These are phyloP conservation scores for Eremothecium gossypii DNA, from an alignment of 1,139 yeast genomes.

Conservation along the genomic window DNA sequence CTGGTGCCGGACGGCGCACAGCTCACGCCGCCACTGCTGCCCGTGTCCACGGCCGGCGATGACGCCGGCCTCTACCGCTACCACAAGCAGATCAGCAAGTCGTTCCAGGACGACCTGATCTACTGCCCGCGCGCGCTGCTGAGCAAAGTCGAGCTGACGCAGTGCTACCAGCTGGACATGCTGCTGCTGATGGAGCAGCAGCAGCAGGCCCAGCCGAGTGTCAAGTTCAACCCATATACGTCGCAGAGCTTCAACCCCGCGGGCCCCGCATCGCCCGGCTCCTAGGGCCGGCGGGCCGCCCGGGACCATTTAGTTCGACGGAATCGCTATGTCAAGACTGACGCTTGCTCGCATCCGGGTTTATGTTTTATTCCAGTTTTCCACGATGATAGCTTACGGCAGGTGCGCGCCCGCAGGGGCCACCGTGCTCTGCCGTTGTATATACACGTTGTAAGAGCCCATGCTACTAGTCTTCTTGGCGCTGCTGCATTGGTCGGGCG, in stretches of 20 bases:
- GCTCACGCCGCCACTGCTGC: conserved; percentile 1
- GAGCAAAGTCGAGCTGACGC: conserved; percentile 14
- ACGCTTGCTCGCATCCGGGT: too few species aligned
- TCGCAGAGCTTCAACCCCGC: conserved; percentile 32
- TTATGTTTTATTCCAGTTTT: too few species aligned
- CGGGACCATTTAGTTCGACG: too few species aligned
- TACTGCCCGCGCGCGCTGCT: conserved; percentile 23
- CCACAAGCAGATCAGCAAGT: conserved; percentile 16
- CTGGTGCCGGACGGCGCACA: conserved; percentile 1
- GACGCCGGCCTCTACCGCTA: conserved; percentile 3
- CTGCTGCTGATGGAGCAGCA: conserved; percentile 15
- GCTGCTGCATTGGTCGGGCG: too few species aligned
- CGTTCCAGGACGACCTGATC: conserved; percentile 26
- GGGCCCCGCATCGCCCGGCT: conserved; percentile 6
- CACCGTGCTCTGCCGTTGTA: too few species aligned
- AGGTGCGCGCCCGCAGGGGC: too few species aligned
- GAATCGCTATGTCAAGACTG: too few species aligned
- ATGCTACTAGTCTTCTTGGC: too few species aligned
- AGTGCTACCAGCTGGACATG: conserved; percentile 16
- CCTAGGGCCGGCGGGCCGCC: neutral
- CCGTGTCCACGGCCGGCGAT: conserved; percentile 1
- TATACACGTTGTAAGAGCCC: too few species aligned
- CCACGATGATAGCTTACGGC: too few species aligned
- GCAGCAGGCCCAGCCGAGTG: conserved; percentile 4
- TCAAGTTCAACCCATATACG: conserved; percentile 22